A percentile compares a stretch with the other conserved stretches of the same genome.
These are phyloP conservation scores for Friedmanniomyces simplex DNA, from an alignment of 495 filamentous ascomycete species.

Conservation along the genomic window DNA sequence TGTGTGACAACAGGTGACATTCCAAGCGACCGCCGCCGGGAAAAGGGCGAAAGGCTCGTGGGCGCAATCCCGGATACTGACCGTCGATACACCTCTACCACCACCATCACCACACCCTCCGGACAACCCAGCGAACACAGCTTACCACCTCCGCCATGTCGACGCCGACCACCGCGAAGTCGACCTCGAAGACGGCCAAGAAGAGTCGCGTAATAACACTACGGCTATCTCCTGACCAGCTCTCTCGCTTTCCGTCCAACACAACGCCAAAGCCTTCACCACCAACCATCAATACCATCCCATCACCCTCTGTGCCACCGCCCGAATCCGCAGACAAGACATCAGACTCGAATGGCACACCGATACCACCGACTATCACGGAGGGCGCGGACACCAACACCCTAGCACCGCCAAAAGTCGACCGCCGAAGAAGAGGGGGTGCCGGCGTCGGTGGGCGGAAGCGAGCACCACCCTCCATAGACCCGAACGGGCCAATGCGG, in stretches of 20 bases:
- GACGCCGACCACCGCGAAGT: constrained; percentile 11
- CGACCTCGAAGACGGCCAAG: constrained; percentile 11
- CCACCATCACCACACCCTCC: not conserved
- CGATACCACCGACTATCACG: constrained; percentile 40
- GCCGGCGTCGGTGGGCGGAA: constrained; percentile 46
- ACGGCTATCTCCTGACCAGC: constrained; percentile 5
- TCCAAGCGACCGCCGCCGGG: not conserved
- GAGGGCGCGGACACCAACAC: constrained; percentile 37
- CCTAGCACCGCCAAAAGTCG: constrained; percentile 41
- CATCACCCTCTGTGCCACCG: constrained; percentile 21
- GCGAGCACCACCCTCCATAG: constrained; percentile 43
- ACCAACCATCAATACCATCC: constrained; percentile 35
- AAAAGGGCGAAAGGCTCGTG: not conserved
- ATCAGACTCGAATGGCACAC: constrained; percentile 46
- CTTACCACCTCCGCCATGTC: constrained; percentile 12
- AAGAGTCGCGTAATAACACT: constrained; percentile 17
- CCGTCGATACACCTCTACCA: not conserved
- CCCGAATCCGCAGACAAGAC: constrained; percentile 43
- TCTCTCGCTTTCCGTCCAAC: constrained; percentile 17
- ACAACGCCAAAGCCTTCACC: constrained; percentile 25
- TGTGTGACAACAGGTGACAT: not conserved
- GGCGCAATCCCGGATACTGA: not conserved
- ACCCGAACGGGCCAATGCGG: constrained; percentile 14
- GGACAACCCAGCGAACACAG: not conserved
- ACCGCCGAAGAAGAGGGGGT: constrained; percentile 53